These are phyloP conservation scores for Mollisiaceae sp. DNA, from an alignment of 2,329 filamentous ascomycete genomes.

Conservation along the genomic window DNA sequence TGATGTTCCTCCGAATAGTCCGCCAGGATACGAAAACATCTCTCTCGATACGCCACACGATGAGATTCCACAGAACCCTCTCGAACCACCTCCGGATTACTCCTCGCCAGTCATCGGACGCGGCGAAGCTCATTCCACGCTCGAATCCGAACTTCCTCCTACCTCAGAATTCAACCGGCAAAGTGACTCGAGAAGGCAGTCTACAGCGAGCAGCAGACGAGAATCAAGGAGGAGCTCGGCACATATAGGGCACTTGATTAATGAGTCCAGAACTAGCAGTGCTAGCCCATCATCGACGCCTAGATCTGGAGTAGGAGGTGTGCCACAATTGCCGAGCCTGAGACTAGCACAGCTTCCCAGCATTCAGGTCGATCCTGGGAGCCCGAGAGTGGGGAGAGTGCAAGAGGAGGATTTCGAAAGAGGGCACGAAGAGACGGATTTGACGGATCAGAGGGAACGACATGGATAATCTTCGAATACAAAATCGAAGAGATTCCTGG, in stretches of 20 bases:
- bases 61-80: conserved; percentile 16
- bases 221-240: conserved; percentile 30
- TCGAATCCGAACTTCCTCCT: conserved; percentile 16
- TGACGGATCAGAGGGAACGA: conserved; percentile 1
- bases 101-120: conserved; percentile 33
- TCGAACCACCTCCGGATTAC: conserved; percentile 41
- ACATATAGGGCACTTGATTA: conserved; percentile 25
- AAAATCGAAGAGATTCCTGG: background rate
- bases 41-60: conserved; percentile 35
- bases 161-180: conserved; percentile 13
- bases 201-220: conserved; percentile 5
- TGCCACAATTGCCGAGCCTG: conserved; percentile 59
- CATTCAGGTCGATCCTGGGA: conserved; percentile 59
- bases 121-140: conserved; percentile 24
- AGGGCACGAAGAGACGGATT: background rate
- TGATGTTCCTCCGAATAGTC: conserved; percentile 38
- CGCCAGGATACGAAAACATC: conserved; percentile 42
- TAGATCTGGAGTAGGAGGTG: conserved; percentile 46
- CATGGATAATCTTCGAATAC: background rate
- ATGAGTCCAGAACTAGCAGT: conserved; percentile 27
- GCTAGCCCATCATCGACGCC: background rate
- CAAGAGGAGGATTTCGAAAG: conserved; percentile 1
- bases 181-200: conserved; percentile 10
- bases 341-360: conserved; percentile 56
- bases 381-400: conserved; percentile 28